Conservation (phyloP, 495 filamentous ascomycete genomes). For the Penicillium manginii region DNA sequence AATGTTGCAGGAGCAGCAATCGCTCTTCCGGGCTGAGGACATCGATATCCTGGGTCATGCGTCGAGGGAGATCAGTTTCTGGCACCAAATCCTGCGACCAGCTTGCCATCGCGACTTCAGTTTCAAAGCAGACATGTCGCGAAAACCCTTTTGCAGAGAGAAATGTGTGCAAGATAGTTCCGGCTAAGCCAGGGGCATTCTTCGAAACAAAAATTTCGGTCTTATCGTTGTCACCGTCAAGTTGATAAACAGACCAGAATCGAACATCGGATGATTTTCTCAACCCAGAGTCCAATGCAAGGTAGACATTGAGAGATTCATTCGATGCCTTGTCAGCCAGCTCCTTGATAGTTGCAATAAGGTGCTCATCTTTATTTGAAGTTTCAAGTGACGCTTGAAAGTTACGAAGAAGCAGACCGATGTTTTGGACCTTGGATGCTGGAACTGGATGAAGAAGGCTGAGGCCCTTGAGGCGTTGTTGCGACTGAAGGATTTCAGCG, state of each 20-base stretch:
- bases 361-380: slow-evolving; percentile 20
- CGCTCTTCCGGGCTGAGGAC: slow-evolving; percentile 56
- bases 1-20: slow-evolving; percentile 53
- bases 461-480: slow-evolving; percentile 50
- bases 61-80: slow-evolving; percentile 43
- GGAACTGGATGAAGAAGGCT: slow-evolving; percentile 52
- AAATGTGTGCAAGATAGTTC: slow-evolving; percentile 60
- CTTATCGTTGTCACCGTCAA: slow-evolving; percentile 45
- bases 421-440: slow-evolving; percentile 35
- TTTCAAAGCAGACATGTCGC: slow-evolving; percentile 55
- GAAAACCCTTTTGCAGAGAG: slow-evolving; percentile 53
- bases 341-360: slow-evolving; percentile 35
- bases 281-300: slow-evolving; percentile 59
- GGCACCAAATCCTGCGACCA: slow-evolving; percentile 40
- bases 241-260: slow-evolving; percentile 60
- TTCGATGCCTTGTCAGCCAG: slow-evolving; percentile 35
- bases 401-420: slow-evolving; percentile 34
- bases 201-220: slow-evolving; percentile 59
- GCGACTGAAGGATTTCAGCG: slow-evolving; percentile 52
- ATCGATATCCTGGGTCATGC: slow-evolving; percentile 56
- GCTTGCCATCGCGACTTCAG: slow-evolving; percentile 49
- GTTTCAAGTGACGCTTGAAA: slow-evolving; percentile 35
- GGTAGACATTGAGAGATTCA: slow-evolving; percentile 40
- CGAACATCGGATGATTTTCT: slow-evolving; percentile 48
- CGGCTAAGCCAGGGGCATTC: slow-evolving; percentile 51